Evolutionary conservation across 352 stramenopile genomes (phyloP), one percentile per base, ranked within the genome.

Genomic region (Phytophthora sojae): DNA sequence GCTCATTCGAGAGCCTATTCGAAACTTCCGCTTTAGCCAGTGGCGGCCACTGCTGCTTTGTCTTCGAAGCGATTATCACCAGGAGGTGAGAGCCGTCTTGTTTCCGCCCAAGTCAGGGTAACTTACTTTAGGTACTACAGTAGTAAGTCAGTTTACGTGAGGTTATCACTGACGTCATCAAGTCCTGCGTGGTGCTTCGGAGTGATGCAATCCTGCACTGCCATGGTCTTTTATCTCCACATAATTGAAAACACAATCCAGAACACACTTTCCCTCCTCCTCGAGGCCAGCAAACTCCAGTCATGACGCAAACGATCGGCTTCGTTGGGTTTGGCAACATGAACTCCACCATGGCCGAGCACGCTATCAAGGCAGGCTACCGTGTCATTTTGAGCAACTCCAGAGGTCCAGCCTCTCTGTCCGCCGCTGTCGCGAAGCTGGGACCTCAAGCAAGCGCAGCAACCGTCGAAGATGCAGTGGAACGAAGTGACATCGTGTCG

Each of bases 61-160:
- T 1, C 65, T 91, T 51, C 77, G 78, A 57, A 87, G 75, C 55
- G 65, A 82, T 15, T 89, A 93, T 44, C 78, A 87, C 25, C 73
- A 86, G 6, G 57, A 76, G n/a, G 65, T 87, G 23, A 30, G 29
- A 6, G 26, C 49, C 19, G 57, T 80, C 0, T 64, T 90, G n/a
- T 69, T 67, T 64, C 23, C 32, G 3, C 50, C 12, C 9, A 53
- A 30, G 32, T 35, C 25, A 15, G 49, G 8, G 29, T 32, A 32
- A 32, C 29, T 32, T 32, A 32, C 29, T 6, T 32, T 6, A 32
- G 29, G 26, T 21, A 21, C 21, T 21, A 21, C 21, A 21, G 21
- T 21, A 21, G 29, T 32, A 32, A 32, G 29, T 8, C 29, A 32
- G 42, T 49, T 49, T 21, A 49, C 42, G 42, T 49, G 12, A 49